Base-by-base conservation (phyloP, 805 yeast genomes). In the Tetrapisispora namnaoensis region DNA sequence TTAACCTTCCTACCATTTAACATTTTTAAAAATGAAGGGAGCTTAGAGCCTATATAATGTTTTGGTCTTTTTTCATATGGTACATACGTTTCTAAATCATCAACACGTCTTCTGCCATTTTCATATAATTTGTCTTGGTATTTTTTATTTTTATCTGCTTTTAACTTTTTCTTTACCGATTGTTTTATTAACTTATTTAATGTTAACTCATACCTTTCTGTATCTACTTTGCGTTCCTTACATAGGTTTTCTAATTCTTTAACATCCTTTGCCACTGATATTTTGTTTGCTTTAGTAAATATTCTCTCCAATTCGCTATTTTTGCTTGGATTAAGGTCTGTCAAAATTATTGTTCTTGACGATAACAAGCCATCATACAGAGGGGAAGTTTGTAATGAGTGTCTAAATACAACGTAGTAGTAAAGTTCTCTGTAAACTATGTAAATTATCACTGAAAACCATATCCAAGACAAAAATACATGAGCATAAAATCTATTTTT, bases 31-130 rank as follows among this genome's bases (percentile, higher is more conserved):
- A 42, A 42, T 10, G 17, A 30, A 85, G 67, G 49, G 79, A 80
- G 59, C 77, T 41, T 38, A 49, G 53, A 35, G 46, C 53, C 43
- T 58, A 88, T 74, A 54, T 78, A 78, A 67, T 87, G 91, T 34
- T 86, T 82, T 44, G 97, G 97, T 57, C 91, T 77, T 71, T 88
- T 89, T 67, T 84, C 83, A 44, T 69, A 71, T 4, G 77, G 75
- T 52, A 88, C 79, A 64, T 86, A 88, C 41, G 79, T 72, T 53
- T 74, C 71, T 44, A 82, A 58, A 52, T 76, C 82, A 59, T 80
- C 73, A 47, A 71, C 75, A 4, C 84, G 82, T 53, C 72, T 74
- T 20, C 84, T 82, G 13, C 54, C 59, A 41, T 56, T 53, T 17
- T 56, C 52, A 37, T 55, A 52, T 20, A 57, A 45, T 45, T 57